Percentiles rank a stretch among this genome's conserved stretches.
Evolutionary conservation across 805 yeast species (phyloP).

Genomic region (Soucietia sequanensis): DNA sequence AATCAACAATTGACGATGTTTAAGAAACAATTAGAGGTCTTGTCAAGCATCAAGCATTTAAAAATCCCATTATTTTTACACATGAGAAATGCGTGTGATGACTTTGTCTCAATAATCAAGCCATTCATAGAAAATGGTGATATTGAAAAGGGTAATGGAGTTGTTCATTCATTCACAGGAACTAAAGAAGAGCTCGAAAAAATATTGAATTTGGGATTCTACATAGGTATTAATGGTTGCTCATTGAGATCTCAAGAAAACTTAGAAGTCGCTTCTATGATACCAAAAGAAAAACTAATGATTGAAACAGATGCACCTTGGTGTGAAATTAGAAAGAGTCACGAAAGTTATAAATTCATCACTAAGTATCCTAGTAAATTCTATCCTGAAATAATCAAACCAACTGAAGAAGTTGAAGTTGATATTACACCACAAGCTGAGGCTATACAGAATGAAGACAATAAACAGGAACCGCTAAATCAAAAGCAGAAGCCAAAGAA

Average conservation of each 20-base stretch:
- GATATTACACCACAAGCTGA: slow-evolving; percentile 2
- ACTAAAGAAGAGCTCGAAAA: slow-evolving; percentile 58
- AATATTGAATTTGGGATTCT: slow-evolving; percentile 59
- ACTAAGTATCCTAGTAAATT: slow-evolving; percentile 54
- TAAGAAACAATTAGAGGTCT: slow-evolving; percentile 67
- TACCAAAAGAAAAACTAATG: slow-evolving; percentile 73
- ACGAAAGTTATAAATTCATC: slow-evolving; percentile 64
- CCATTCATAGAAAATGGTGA: slow-evolving; percentile 57
- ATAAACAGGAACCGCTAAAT: not conserved
- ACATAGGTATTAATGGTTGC: slow-evolving; percentile 89
- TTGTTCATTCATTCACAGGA: slow-evolving; percentile 96
- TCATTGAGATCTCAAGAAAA: slow-evolving; percentile 80
- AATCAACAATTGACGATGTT: slow-evolving; percentile 70
- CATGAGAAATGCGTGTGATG: slow-evolving; percentile 82
- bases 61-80: slow-evolving; percentile 83
- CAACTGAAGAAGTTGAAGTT: slow-evolving; percentile 5
- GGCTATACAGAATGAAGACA: not conserved
- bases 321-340: slow-evolving; percentile 90
- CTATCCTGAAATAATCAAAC: slow-evolving; percentile 39
- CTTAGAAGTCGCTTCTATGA: slow-evolving; percentile 55
- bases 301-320: slow-evolving; percentile 98
- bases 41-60: slow-evolving; percentile 38
- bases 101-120: slow-evolving; percentile 61
- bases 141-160: slow-evolving; percentile 54
- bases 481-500: slow-evolving; percentile 4